Evolutionary conservation across 2,329 filamentous ascomycete species (phyloP).

Genomic region (Plenodomus tracheiphilus): DNA sequence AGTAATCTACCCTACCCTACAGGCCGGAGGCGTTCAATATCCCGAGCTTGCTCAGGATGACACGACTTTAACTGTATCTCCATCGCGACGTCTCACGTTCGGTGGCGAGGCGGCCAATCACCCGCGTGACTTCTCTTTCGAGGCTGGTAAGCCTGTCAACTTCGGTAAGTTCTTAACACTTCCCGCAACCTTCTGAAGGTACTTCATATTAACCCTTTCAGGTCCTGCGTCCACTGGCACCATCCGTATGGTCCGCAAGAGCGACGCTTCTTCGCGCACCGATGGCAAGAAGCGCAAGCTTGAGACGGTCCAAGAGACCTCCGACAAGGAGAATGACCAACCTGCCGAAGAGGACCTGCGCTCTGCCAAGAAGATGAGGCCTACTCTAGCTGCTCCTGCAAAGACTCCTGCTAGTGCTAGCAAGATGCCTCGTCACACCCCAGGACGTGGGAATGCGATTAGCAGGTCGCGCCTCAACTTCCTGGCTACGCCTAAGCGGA

Average conservation of each 20-base stretch:
- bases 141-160: slow-evolving; percentile 49
- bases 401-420: slow-evolving; percentile 35
- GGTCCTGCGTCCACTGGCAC: slow-evolving; percentile 42
- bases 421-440: slow-evolving; percentile 37
- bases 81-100: slow-evolving; percentile 42
- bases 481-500: slow-evolving; percentile 45
- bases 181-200: not conserved
- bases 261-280: slow-evolving; percentile 41
- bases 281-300: slow-evolving; percentile 52
- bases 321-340: slow-evolving; percentile 51
- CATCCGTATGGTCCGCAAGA: slow-evolving; percentile 51
- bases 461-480: slow-evolving; percentile 44
- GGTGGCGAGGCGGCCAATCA: slow-evolving; percentile 31
- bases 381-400: slow-evolving; percentile 23
- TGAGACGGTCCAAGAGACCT: slow-evolving; percentile 39
- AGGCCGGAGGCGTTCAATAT: slow-evolving; percentile 37
- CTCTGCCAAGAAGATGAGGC: slow-evolving; percentile 40
- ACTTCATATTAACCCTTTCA: slow-evolving; percentile 4
- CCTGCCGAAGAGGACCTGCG: slow-evolving; percentile 33
- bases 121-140: slow-evolving; percentile 54
- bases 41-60: slow-evolving; percentile 38
- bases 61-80: slow-evolving; percentile 28
- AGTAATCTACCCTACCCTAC: slow-evolving; percentile 35
- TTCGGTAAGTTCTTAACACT: slow-evolving; percentile 34
- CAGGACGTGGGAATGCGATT: slow-evolving; percentile 34